phyloP scores from a whole-genome alignment of 164 flowering plant species.

The Buxus sempervirens region DNA sequence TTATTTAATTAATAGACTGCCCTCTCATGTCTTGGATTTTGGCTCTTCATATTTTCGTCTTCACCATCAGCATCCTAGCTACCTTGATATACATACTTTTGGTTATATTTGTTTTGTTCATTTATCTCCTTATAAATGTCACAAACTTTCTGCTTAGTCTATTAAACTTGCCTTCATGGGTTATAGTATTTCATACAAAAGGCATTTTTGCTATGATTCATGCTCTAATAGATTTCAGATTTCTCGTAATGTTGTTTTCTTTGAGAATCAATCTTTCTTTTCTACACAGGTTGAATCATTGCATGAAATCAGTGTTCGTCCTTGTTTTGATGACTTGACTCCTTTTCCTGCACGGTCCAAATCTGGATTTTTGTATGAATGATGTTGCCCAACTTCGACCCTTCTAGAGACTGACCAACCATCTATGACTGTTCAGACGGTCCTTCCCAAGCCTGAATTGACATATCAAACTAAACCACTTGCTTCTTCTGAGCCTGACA shows the following conservation, averaged over 20 bases:
- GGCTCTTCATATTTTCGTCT: constrained; percentile 13
- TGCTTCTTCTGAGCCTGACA: no score
- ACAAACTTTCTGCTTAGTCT: constrained; percentile 8
- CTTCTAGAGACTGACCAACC: neutral
- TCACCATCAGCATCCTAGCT: neutral
- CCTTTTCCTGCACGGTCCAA: neutral
- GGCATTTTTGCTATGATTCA: constrained; percentile 9
- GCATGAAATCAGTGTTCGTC: neutral
- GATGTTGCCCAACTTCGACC: neutral
- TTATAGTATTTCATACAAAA: constrained; percentile 11
- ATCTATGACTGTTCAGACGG: neutral
- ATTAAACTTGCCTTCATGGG: constrained; percentile 12
- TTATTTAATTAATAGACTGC: constrained; percentile 6
- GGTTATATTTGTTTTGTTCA: constrained; percentile 20
- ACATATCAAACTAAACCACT: no score
- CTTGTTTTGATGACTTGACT: neutral
- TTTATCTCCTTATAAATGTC: constrained; percentile 11
- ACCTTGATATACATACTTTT: constrained; percentile 11
- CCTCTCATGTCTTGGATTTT: neutral
- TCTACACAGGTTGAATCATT: neutral
- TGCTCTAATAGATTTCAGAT: neutral
- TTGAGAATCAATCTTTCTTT: neutral
- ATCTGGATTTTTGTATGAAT: neutral
- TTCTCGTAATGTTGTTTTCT: constrained; percentile 8
- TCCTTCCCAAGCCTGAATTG: no score